A percentile compares a stretch with the other conserved stretches of the same genome.
Conservation (phyloP, 1,284 basidiomycete species). For the Moesziomyces antarcticus region DNA sequence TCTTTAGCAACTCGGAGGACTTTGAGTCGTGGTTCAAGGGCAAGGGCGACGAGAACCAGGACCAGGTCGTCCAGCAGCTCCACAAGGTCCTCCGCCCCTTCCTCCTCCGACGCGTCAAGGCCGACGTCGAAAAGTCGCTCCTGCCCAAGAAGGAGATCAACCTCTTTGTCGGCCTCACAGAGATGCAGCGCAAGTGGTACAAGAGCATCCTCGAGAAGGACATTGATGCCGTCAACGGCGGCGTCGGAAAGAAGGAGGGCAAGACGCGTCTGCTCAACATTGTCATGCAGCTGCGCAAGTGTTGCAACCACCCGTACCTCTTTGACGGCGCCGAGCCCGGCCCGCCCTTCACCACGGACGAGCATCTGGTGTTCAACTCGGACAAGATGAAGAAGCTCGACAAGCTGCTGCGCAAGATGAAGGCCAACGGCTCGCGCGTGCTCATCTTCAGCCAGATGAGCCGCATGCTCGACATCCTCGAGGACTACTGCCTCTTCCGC, state of each 20-base stretch:
- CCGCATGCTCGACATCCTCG: slow-evolving; percentile 91
- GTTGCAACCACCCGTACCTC: slow-evolving; percentile 74
- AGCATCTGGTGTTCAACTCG: slow-evolving; percentile 92
- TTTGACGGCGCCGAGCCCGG: slow-evolving; percentile 79
- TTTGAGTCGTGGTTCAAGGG: slow-evolving; percentile 80
- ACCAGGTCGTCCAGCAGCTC: slow-evolving; percentile 91
- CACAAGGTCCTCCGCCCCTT: slow-evolving; percentile 98
- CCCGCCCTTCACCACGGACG: slow-evolving; percentile 97
- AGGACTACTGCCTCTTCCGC: slow-evolving; percentile 96
- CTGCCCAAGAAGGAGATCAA: slow-evolving; percentile 99
- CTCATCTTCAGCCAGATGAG: slow-evolving; percentile 99
- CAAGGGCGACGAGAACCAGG: slow-evolving; percentile 71
- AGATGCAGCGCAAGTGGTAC: slow-evolving; percentile 96
- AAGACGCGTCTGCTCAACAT: slow-evolving; percentile 98
- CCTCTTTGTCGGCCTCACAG: slow-evolving; percentile 95
- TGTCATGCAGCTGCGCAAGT: slow-evolving; percentile 88
- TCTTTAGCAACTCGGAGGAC: slow-evolving; percentile 72
- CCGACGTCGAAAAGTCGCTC: slow-evolving; percentile 95
- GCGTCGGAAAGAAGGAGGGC: slow-evolving; percentile 86
- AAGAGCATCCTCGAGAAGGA: slow-evolving; percentile 89
- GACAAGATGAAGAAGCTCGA: slow-evolving; percentile 99
- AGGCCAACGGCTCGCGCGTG: slow-evolving; percentile 90
- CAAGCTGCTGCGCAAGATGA: slow-evolving; percentile 86
- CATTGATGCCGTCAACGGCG: slow-evolving; percentile 91
- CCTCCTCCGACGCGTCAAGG: slow-evolving; percentile 92